A percentile compares a stretch with the other conserved stretches of the same genome.
phyloP scores from a whole-genome alignment of 441 rosid species.

The Corymbia citriodora region DNA sequence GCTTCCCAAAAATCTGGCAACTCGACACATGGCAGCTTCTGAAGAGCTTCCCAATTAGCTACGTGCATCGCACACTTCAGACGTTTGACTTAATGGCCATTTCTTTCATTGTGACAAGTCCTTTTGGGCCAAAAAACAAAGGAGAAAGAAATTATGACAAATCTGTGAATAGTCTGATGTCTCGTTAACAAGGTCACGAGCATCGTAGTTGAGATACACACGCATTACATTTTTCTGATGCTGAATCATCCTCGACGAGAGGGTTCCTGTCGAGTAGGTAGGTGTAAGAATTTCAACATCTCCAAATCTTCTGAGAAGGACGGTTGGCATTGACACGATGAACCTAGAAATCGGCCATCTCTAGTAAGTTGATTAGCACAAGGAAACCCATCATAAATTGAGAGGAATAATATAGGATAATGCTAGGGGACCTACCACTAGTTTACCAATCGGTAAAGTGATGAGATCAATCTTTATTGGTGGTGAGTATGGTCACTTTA shows the following conservation, averaged over 20 bases:
- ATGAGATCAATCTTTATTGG: rapidly evolving
- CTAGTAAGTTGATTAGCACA: neutral
- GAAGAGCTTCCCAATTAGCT: neutral
- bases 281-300: neutral
- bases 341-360: neutral
- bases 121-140: neutral
- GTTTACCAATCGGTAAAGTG: no score
- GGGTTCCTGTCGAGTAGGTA: neutral
- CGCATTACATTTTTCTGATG: neutral
- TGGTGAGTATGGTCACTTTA: rapidly evolving
- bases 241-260: neutral
- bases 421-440: no score
- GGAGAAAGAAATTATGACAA: neutral
- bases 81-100: neutral
- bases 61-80: neutral
- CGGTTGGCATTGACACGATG: neutral
- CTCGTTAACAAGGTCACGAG: neutral
- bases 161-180: neutral
- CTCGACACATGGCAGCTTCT: neutral
- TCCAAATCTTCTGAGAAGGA: neutral
- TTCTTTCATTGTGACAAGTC: neutral
- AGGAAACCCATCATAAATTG: neutral
- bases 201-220: neutral
- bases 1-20: neutral
- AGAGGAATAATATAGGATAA: neutral